Evolutionary conservation across 164 flowering plant species (phyloP).

Genomic region (Magnolia sinica): DNA sequence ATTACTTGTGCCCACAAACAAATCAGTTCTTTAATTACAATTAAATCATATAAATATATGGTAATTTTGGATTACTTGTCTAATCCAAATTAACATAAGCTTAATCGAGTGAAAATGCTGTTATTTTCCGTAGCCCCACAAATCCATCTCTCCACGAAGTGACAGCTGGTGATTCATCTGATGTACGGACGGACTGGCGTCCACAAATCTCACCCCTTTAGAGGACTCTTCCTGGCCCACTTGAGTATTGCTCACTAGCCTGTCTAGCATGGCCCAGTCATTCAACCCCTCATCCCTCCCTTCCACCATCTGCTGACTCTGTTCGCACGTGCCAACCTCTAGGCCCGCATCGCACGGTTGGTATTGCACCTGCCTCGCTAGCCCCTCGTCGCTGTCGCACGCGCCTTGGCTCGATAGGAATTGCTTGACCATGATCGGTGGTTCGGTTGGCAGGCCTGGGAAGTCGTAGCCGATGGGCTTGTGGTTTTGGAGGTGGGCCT

Average conservation of each 20-base stretch:
- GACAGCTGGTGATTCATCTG: slow-evolving; percentile 57
- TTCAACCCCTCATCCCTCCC: slow-evolving; percentile 28
- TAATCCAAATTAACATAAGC: no score
- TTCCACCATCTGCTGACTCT: slow-evolving; percentile 25
- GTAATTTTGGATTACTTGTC: neutral
- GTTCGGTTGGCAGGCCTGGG: slow-evolving; percentile 21
- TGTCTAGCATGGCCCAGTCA: slow-evolving; percentile 66
- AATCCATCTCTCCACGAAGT: slow-evolving; percentile 75
- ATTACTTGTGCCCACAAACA: neutral
- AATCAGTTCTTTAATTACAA: neutral
- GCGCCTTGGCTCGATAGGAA: slow-evolving; percentile 46
- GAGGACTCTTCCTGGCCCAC: slow-evolving; percentile 30
- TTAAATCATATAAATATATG: neutral
- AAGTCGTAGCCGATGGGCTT: slow-evolving; percentile 31
- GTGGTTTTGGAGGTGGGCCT: slow-evolving; percentile 24
- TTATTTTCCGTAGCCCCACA: slow-evolving; percentile 74
- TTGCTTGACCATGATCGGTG: slow-evolving; percentile 50
- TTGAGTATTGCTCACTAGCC: slow-evolving; percentile 33
- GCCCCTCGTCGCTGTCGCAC: slow-evolving; percentile 40
- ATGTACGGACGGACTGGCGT: slow-evolving; percentile 29
- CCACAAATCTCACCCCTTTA: slow-evolving; percentile 35
- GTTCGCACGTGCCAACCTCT: slow-evolving; percentile 40
- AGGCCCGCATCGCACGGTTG: slow-evolving; percentile 38
- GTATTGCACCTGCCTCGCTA: slow-evolving; percentile 30
- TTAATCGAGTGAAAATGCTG: neutral